Evolutionary conservation across 2,329 filamentous ascomycete genomes (phyloP), one percentile per base, ranked within the genome.

Genomic region (Blumeria graminis): DNA sequence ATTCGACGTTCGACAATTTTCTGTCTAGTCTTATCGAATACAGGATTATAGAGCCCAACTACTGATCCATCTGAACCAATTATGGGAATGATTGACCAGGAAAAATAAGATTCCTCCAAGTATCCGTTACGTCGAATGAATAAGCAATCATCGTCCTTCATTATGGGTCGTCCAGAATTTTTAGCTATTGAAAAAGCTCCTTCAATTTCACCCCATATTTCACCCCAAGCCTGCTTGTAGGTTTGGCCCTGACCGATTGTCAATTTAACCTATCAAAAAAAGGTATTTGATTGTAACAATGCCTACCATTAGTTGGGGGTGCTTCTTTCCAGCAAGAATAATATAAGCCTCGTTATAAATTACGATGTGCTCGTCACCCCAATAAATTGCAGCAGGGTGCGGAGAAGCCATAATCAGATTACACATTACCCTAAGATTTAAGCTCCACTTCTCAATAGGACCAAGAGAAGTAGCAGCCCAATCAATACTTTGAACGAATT

Each of bases 371-470:
- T 88, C 80, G 1, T 74, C 71, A 0, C 85, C 85, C 85, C 86
- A 90, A 66, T 89, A 90, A 73, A 88, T 78, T 7, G 82, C 81
- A 5, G 81, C 78, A 1, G 83, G 82, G 63, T 87, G 80, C 10
- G 84, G 84, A 58, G 78, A 83, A 13, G 77, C 82, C 84, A 92
- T 88, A 62, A 93, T 79, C 46, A 90, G 69, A 66, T 89, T 90
- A 54, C 84, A 82, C 80, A 89, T 86, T 60, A 80, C 77, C 56
- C 86, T 76, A 53, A 92, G 69, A 62, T 88, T 83, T 34, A 76
- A 70, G 0, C 76, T 71, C 85, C 86, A 93, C 52, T 73, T 70
- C 60, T 85, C 81, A 18, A 92, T 86, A 0, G 85, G 82, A 0
- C 86, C 86, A 1, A 92, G 71, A 3, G 80, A 71, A 1, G 86